These are phyloP conservation scores for Lojkania enalia DNA, from an alignment of 2,329 filamentous ascomycete genomes.

Conservation along the genomic window DNA sequence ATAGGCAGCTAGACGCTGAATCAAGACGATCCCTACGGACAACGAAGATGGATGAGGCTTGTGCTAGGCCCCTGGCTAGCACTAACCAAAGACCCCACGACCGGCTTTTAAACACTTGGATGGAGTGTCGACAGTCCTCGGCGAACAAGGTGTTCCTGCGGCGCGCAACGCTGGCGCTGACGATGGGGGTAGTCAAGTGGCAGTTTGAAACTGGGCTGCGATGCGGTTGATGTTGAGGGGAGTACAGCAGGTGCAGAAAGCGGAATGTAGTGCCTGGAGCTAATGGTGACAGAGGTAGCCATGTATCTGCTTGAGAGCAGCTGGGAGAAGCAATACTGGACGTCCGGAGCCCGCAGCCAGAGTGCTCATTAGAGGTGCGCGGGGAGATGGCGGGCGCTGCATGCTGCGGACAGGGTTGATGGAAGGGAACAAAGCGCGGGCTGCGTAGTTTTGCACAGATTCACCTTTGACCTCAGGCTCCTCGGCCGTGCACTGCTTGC, in stretches of 20 bases:
- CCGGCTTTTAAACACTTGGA: constrained; percentile 33
- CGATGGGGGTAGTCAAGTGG: constrained; percentile 30
- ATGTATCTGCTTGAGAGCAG: constrained; percentile 32
- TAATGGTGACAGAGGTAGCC: constrained; percentile 34
- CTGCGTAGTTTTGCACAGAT: constrained; percentile 18
- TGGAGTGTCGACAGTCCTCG: constrained; percentile 27
- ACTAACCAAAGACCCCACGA: constrained; percentile 28
- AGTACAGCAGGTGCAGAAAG: constrained; percentile 39
- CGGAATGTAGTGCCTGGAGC: constrained; percentile 34
- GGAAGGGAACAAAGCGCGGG: constrained; percentile 35
- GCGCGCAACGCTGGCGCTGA: constrained; percentile 32
- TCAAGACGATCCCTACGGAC: constrained; percentile 29
- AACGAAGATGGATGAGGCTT: constrained; percentile 32
- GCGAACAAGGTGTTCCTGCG: constrained; percentile 27
- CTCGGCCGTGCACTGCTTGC: constrained; percentile 29
- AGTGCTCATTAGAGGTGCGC: constrained; percentile 35
- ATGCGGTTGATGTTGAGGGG: constrained; percentile 28
- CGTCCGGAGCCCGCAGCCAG: constrained; percentile 33
- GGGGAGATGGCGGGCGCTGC: constrained; percentile 19
- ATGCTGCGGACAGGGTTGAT: constrained; percentile 29
- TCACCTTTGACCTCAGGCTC: constrained; percentile 19
- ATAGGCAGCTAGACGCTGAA: constrained; percentile 20
- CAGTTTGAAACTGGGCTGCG: constrained; percentile 40
- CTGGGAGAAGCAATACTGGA: constrained; percentile 31
- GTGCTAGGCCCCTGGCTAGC: constrained; percentile 38